Evolutionary conservation across 225 moss, liverwort and hornwort genomes (phyloP).

Genomic region (Climacium dendroides): DNA sequence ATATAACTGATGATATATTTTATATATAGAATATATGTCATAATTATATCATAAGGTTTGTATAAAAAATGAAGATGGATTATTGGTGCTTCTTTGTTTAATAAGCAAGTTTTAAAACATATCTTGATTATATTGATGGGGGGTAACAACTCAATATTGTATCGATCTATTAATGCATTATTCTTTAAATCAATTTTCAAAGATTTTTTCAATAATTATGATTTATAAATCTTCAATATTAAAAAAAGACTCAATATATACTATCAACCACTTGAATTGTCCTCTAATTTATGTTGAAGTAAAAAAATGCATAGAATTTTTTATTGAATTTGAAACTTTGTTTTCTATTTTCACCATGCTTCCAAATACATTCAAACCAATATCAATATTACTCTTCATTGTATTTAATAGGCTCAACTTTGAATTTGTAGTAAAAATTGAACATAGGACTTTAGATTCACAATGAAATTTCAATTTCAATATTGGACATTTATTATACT

Average conservation of each 20-base stretch:
- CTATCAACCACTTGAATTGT: not conserved
- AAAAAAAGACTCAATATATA: not conserved
- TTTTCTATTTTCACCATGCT: not conserved
- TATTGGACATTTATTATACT: not conserved
- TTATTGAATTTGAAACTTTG: too few relatives aligned
- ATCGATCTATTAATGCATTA: too few relatives aligned
- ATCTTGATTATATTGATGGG: not conserved
- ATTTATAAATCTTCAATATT: not conserved
- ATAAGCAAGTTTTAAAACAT: too few relatives aligned
- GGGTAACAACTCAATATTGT: too few relatives aligned
- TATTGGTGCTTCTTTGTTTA: not conserved
- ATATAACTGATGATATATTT: too few relatives aligned
- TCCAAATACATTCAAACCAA: not conserved
- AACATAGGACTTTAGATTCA: not conserved
- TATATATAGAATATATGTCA: too few relatives aligned
- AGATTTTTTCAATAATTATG: not conserved
- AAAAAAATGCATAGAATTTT: not conserved
- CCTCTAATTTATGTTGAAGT: too few relatives aligned
- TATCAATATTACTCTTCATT: not conserved
- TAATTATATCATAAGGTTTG: not conserved
- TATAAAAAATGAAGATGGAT: not conserved
- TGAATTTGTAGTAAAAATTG: too few relatives aligned
- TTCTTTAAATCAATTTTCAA: too few relatives aligned
- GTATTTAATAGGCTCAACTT: too few relatives aligned
- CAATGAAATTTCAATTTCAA: not conserved